Evolutionary conservation across 148 eudicot species (phyloP).

Genomic region (Vaccinium corymbosum): DNA sequence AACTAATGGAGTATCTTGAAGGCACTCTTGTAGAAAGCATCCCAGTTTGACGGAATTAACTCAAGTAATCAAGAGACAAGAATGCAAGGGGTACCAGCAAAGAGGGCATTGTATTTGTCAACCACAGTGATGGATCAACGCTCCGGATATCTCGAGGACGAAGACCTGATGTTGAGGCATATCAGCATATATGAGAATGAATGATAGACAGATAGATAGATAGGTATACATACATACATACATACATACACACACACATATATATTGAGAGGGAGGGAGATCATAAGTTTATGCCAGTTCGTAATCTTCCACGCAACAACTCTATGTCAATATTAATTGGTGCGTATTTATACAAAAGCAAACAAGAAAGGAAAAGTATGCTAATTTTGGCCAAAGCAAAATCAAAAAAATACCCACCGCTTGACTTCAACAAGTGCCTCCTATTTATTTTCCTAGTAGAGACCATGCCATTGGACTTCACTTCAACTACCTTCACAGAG

Average conservation of each 20-base stretch:
- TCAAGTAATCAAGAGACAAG: constrained; percentile 4
- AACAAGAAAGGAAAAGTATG: background rate
- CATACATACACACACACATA: no score
- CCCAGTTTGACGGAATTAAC: background rate
- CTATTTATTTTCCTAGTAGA: constrained; percentile 72
- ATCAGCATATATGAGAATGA: background rate
- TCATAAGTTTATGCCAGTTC: background rate
- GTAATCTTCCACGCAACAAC: constrained; percentile 11
- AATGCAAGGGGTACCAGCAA: constrained; percentile 59
- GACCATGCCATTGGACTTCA: constrained; percentile 61
- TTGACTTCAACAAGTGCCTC: constrained; percentile 75
- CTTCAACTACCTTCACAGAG: constrained; percentile 76
- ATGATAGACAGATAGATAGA: background rate
- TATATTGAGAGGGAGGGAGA: background rate
- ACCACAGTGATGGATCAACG: constrained; percentile 97
- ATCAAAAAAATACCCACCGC: constrained; percentile 54
- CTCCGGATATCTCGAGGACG: constrained; percentile 97
- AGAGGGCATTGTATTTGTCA: constrained; percentile 95
- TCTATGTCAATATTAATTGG: background rate
- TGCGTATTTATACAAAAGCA: background rate
- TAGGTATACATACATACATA: background rate
- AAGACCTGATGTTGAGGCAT: constrained; percentile 51
- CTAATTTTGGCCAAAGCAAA: background rate
- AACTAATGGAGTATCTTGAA: background rate
- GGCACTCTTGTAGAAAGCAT: background rate